Conservation (phyloP, 305 asterid genomes). For the Fraxinus nigra region DNA sequence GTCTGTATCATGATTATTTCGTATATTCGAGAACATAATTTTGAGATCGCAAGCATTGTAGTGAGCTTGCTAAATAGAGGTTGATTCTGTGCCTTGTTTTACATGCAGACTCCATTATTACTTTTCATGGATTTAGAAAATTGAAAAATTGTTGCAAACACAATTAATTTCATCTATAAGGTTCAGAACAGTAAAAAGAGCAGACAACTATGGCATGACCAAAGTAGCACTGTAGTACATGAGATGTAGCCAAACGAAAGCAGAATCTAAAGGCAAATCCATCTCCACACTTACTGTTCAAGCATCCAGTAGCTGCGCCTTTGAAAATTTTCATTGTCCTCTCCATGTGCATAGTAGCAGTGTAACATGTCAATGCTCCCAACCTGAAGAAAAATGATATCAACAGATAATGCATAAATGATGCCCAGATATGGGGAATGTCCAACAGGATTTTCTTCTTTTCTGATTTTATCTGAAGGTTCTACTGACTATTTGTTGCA, state of each 20-base stretch:
- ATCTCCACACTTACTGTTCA: slow-evolving; percentile 64
- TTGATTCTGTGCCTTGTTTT: neutral
- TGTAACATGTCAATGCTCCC: slow-evolving; percentile 94
- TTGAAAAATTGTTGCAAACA: slow-evolving; percentile 2
- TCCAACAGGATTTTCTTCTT: neutral
- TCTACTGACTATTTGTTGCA: neutral
- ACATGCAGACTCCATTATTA: slow-evolving; percentile 4
- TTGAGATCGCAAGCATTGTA: slow-evolving; percentile 7
- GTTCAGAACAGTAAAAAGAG: neutral
- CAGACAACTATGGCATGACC: neutral
- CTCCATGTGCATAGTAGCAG: slow-evolving; percentile 99
- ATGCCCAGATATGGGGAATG: neutral
- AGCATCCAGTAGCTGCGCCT: slow-evolving; percentile 99
- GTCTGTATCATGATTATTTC: neutral
- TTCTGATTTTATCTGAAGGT: neutral
- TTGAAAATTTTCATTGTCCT: slow-evolving; percentile 84
- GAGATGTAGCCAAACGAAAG: slow-evolving; percentile 1
- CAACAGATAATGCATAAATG: slow-evolving; percentile 20
- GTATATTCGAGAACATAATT: slow-evolving; percentile 22
- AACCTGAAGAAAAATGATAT: slow-evolving; percentile 52
- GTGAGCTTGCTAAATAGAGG: slow-evolving; percentile 7
- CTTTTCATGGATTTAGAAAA: neutral
- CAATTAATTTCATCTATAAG: neutral
- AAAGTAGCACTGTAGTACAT: neutral
- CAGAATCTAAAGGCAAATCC: neutral